phyloP scores from a whole-genome alignment of 164 flowering plant species.

The Protea cynaroides region DNA sequence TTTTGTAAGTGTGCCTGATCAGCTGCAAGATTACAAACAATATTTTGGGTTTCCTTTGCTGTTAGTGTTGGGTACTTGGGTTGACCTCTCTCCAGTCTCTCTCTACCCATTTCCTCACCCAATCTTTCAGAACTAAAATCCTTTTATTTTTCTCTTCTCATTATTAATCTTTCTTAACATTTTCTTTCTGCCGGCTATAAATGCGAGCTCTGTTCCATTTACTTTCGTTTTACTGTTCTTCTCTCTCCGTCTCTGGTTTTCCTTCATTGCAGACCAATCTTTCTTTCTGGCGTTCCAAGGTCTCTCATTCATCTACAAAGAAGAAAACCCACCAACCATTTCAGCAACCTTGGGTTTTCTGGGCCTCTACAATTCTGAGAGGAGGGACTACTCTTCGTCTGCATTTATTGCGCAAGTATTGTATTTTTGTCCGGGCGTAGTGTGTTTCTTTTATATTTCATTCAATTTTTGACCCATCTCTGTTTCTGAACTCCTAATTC shows the following conservation, averaged over 20 bases:
- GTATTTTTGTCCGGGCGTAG: slow-evolving; percentile 30
- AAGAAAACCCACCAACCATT: slow-evolving; percentile 41
- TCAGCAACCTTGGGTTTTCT: slow-evolving; percentile 33
- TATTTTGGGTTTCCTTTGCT: no score
- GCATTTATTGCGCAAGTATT: slow-evolving; percentile 19
- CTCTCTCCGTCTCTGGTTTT: slow-evolving; percentile 31
- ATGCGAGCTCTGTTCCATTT: slow-evolving; percentile 16
- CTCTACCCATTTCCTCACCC: not conserved
- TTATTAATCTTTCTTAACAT: not conserved
- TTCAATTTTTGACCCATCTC: slow-evolving; percentile 32
- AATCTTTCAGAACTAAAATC: no score
- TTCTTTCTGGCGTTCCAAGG: slow-evolving; percentile 38
- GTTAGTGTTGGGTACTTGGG: no score
- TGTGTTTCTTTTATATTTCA: slow-evolving; percentile 18
- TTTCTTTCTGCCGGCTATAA: slow-evolving; percentile 15
- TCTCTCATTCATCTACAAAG: slow-evolving; percentile 21
- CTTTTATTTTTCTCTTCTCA: not conserved
- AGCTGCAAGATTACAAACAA: no score
- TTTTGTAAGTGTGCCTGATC: no score
- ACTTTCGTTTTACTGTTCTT: slow-evolving; percentile 37
- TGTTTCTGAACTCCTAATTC: slow-evolving; percentile 24
- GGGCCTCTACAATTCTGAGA: slow-evolving; percentile 4
- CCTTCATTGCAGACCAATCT: slow-evolving; percentile 80
- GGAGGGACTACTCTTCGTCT: not conserved
- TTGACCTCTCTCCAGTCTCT: not conserved